Percentiles rank a stretch among this genome's conserved stretches.
Evolutionary conservation across 345 rosid species (phyloP).

Genomic region (Hirschfeldia incana): DNA sequence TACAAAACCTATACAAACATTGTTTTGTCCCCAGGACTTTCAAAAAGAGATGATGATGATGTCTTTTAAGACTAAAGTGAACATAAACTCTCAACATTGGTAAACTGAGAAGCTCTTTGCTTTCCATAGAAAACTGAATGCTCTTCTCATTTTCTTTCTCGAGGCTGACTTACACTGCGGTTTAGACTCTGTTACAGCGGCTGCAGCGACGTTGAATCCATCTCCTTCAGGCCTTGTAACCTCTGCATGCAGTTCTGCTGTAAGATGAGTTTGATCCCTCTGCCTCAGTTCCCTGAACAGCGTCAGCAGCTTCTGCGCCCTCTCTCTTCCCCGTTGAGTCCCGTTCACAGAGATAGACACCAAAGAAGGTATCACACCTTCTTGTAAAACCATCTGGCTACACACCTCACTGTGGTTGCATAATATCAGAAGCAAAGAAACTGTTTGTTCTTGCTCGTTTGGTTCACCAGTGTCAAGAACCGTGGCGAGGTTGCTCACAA

Average conservation of each 20-base stretch:
- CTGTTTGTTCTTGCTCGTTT: constrained; percentile 84
- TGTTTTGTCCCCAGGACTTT: constrained; percentile 26
- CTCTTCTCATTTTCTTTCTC: constrained; percentile 73
- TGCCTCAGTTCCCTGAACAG: constrained; percentile 90
- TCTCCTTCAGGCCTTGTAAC: constrained; percentile 39
- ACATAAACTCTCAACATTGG: constrained; percentile 45
- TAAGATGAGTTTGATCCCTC: constrained; percentile 53
- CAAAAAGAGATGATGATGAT: constrained; percentile 26
- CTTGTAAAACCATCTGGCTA: constrained; percentile 83
- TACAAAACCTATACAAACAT: constrained; percentile 24
- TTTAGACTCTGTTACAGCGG: constrained; percentile 51
- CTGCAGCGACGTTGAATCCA: constrained; percentile 29
- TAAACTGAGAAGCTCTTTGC: constrained; percentile 78
- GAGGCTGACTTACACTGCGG: constrained; percentile 73
- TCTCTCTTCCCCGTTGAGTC: constrained; percentile 74
- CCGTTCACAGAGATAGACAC: constrained; percentile 91
- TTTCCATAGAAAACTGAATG: constrained; percentile 78
- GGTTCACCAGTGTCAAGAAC: constrained; percentile 67
- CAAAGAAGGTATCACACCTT: constrained; percentile 94
- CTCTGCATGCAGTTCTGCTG: constrained; percentile 28
- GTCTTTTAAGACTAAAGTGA: constrained; percentile 8
- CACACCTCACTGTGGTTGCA: constrained; percentile 76
- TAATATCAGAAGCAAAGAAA: constrained; percentile 62
- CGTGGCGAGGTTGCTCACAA: constrained; percentile 61
- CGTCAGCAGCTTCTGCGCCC: constrained; percentile 81